Base-by-base conservation (phyloP, 1,139 yeast genomes). In the Meyerozyma smithsonii region DNA sequence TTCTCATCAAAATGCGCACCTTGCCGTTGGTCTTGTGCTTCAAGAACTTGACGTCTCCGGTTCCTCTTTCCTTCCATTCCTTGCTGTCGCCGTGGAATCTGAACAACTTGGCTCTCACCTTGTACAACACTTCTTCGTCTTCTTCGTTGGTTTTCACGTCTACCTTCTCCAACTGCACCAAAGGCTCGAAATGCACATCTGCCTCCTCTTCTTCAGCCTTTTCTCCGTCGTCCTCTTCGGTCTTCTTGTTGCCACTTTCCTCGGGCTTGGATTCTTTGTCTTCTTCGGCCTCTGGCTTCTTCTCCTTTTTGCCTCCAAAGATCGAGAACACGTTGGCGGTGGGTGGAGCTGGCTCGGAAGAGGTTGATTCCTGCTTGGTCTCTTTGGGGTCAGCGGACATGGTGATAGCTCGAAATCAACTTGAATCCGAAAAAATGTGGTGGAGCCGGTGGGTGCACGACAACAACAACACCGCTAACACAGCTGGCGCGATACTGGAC, bases 61-160 rank as follows among this genome's bases (percentile, higher is more conserved):
- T 89, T 53, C 98, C 98, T 74, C 98, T 86, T 74, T 94, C 99
- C 68, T 94, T 92, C 98, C 99, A 92, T 70, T 92, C 98, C 59
- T 87, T 86, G 43, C 82, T 61, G 48, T 84, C 89, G 46, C 74
- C 74, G 59, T 84, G 86, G 73, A 84, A 92, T 67, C 89, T 84
- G 76, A 92, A 92, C 61, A 92, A 76, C 70, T 92, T 94, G 53
- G 99, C 97, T 62, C 98, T 77, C 41, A 83, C 89, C 62, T 92
- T 92, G 72, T 72, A 85, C 51, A 85, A 64, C 23, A 84, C 90
- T 46, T 88, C 95, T 72, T 92, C 98, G 48, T 89, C 79, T 69
- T 92, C 98, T 70, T 92, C 98, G 67, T 89, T 87, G 55, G 97
- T 90, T 73, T 89, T 90, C 50, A 90, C 96, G 23, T 92, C 97